These are phyloP conservation scores for Chlamydomonas sp. DNA, from an alignment of 139 green algal genomes.

Conservation along the genomic window DNA sequence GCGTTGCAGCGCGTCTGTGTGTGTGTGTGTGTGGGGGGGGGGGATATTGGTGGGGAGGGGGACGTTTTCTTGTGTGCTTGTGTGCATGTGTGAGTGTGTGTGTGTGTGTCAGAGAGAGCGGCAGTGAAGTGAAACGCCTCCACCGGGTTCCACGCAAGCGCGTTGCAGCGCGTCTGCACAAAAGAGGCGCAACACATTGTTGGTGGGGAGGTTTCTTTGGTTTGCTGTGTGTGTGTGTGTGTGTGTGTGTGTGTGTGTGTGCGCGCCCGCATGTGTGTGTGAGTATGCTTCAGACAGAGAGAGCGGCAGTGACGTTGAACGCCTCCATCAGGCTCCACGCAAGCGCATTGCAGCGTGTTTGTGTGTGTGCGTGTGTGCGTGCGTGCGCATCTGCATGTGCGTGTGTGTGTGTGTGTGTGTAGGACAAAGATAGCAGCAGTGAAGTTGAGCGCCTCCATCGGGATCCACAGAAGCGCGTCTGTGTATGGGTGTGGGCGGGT, in stretches of 20 bases:
- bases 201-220: too few relatives aligned
- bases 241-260: too few relatives aligned
- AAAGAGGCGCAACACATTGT: too few relatives aligned
- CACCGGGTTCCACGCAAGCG: conserved; percentile 93
- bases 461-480: conserved; percentile 94
- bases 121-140: conserved; percentile 94
- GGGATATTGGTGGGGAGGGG: too few relatives aligned
- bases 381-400: too few relatives aligned
- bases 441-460: conserved; percentile 98
- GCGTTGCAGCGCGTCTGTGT: conserved; percentile 82
- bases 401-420: conserved; percentile 15
- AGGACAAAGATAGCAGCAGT: background rate
- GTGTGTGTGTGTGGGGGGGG: too few relatives aligned
- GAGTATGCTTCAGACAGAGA: conserved; percentile 92
- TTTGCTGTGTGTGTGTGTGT: too few relatives aligned
- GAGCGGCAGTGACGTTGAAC: conserved; percentile 95
- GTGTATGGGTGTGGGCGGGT: conserved; percentile 75
- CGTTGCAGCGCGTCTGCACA: conserved; percentile 84
- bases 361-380: too few relatives aligned
- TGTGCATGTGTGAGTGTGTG: too few relatives aligned
- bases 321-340: conserved; percentile 96
- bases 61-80: too few relatives aligned
- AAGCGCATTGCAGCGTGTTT: conserved; percentile 85
- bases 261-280: too few relatives aligned
- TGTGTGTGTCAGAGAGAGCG: background rate